These are phyloP conservation scores for Linnemannia zychae DNA, from an alignment of 192 early-diverging fungal genomes.

Conservation along the genomic window DNA sequence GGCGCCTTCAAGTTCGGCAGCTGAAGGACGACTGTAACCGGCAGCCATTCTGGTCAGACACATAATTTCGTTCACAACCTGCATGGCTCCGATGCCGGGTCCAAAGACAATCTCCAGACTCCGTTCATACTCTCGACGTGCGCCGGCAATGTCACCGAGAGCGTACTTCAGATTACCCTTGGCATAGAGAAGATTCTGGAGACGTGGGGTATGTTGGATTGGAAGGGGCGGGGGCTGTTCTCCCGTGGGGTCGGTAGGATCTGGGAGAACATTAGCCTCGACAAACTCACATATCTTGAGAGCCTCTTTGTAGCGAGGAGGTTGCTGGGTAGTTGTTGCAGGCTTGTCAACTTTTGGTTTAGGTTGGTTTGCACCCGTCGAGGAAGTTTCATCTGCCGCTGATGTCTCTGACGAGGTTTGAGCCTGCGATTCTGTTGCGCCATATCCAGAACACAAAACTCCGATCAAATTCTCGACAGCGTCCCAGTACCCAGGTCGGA, in stretches of 20 bases:
- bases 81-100: constrained; percentile 41
- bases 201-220: constrained; percentile 74
- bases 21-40: constrained; percentile 34
- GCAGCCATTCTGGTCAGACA: constrained; percentile 43
- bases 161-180: constrained; percentile 89
- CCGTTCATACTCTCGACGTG: constrained; percentile 87
- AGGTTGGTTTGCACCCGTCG: constrained; percentile 17
- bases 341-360: constrained; percentile 27
- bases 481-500: constrained; percentile 94
- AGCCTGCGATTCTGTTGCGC: constrained; percentile 29
- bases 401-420: constrained; percentile 25
- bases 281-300: constrained; percentile 86
- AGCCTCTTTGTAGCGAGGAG: constrained; percentile 81
- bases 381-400: constrained; percentile 9
- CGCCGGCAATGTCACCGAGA: constrained; percentile 76
- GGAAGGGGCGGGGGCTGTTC: constrained; percentile 61
- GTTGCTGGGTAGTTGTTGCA: constrained; percentile 24
- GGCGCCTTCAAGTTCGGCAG: constrained; percentile 41
- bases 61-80: constrained; percentile 49
- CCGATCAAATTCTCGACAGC: constrained; percentile 91
- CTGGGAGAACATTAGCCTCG: constrained; percentile 70
- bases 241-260: constrained; percentile 39
- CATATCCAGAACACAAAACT: constrained; percentile 72
- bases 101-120: constrained; percentile 82
- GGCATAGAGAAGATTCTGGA: constrained; percentile 88